Evolutionary conservation across 257 asterid genomes (phyloP).

Genomic region (Handroanthus guayacan): DNA sequence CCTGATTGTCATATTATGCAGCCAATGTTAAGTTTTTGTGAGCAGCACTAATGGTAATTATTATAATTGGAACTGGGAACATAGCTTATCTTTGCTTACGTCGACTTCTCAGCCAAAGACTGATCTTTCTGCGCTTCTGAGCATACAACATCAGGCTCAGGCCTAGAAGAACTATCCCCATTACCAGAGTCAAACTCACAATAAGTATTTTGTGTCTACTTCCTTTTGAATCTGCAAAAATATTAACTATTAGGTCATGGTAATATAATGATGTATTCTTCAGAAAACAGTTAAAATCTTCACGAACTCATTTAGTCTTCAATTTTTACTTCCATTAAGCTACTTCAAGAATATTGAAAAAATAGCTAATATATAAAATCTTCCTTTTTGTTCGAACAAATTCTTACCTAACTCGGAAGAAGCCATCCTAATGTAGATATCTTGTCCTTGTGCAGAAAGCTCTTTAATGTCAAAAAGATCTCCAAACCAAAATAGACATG

Average conservation of each 20-base stretch:
- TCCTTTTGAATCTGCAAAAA: conserved; percentile 23
- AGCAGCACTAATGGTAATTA: too few species aligned
- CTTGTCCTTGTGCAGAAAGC: conserved; percentile 30
- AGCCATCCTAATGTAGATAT: conserved; percentile 39
- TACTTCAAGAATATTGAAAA: too few species aligned
- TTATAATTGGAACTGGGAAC: too few species aligned
- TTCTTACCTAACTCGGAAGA: conserved; percentile 37
- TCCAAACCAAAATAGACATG: conserved; percentile 34
- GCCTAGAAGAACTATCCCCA: conserved; percentile 22
- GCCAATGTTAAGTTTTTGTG: too few species aligned
- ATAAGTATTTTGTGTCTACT: conserved; percentile 24
- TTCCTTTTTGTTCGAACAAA: not conserved
- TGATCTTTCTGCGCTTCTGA: conserved; percentile 21
- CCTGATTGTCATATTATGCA: too few species aligned
- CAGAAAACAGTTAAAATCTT: not conserved
- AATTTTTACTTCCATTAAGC: too few species aligned
- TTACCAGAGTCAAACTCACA: conserved; percentile 14
- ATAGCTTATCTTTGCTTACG: not conserved
- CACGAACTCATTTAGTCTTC: too few species aligned
- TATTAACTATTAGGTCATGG: not conserved
- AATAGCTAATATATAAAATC: too few species aligned
- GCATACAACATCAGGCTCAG: conserved; percentile 23
- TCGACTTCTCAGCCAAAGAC: conserved; percentile 1
- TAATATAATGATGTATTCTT: not conserved
- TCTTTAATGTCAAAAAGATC: conserved; percentile 34